Evolutionary conservation across 179 eudicot genomes (phyloP), one percentile per base, ranked within the genome.

Genomic region (Monotropa hypopitys): DNA sequence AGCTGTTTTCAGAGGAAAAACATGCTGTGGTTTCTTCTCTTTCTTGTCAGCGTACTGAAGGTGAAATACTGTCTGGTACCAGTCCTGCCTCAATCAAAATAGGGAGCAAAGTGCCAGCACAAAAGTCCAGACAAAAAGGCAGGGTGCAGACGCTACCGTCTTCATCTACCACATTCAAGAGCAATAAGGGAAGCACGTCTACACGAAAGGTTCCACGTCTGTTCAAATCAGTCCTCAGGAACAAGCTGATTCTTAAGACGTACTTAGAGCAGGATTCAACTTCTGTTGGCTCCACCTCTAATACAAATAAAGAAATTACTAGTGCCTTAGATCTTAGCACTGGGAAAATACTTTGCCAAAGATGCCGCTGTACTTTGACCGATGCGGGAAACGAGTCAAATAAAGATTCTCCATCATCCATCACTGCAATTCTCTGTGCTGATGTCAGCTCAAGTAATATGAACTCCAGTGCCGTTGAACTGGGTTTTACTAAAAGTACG

Each of bases 311-410:
- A 56, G 90, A 85, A 56, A 85, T 83, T 47, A 77, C 77, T 62
- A 79, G 78, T 61, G 84, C 74, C 70, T 73, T 84, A 79, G 87
- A 81, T 81, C 78, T 84, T 7, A 82, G 79, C 76, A 79, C 86
- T 21, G 85, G 82, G 72, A 85, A 88, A 32, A 73, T 89, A 35
- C 89, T 95, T 49, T 95, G 99, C 81, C 93, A 96, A 53, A 90
- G 78, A 76, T 95, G 99, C 84, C 97, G 80, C 75, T 93, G 97
- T 82, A 79, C 87, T 63, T 70, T 95, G 79, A 87, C 85, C 21
- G 88, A 87, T 70, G 82, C 76, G 59, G 74, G 76, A 85, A 80
- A 78, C 63, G 91, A 88, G 79, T 5, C 67, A 82, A 74, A 63
- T 73, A 79, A 84, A 54, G 86, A 80, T 49, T 84, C 88, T 50